These are phyloP conservation scores for Trypanosoma brucei DNA, from an alignment of 208 protist species.

Conservation along the genomic window DNA sequence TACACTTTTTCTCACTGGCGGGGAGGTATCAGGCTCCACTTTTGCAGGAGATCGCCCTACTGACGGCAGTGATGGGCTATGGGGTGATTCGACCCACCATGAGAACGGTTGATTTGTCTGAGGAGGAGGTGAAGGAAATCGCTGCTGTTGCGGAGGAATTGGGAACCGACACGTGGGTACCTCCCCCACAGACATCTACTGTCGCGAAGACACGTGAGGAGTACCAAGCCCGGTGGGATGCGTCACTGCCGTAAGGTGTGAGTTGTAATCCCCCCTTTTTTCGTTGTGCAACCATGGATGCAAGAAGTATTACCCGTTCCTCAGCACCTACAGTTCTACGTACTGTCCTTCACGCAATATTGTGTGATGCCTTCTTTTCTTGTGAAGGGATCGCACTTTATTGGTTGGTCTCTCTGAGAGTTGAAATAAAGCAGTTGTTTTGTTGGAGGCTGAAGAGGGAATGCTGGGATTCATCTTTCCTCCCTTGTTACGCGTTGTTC, in stretches of 20 bases:
- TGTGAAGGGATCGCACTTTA: too few species aligned
- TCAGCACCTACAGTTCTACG: too few species aligned
- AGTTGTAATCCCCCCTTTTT: too few species aligned
- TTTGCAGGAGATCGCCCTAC: slow-evolving; percentile 68
- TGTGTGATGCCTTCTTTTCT: too few species aligned
- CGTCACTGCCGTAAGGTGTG: slow-evolving; percentile 13
- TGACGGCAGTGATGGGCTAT: slow-evolving; percentile 69
- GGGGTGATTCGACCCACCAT: slow-evolving; percentile 45
- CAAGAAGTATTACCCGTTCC: too few species aligned
- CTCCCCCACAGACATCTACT: slow-evolving; percentile 35
- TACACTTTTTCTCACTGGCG: slow-evolving; percentile 64
- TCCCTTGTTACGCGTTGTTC: too few species aligned
- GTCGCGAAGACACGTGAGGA: slow-evolving; percentile 45
- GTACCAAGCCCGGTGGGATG: slow-evolving; percentile 54
- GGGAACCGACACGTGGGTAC: slow-evolving; percentile 52
- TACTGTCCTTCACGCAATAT: too few species aligned
- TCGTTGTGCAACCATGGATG: too few species aligned
- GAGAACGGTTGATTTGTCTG: slow-evolving; percentile 38
- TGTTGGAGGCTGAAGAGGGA: too few species aligned
- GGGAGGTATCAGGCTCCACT: slow-evolving; percentile 61
- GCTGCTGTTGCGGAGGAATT: slow-evolving; percentile 63
- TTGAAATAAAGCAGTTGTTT: too few species aligned
- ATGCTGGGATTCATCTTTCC: too few species aligned
- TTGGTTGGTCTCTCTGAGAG: too few species aligned
- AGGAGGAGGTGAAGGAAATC: slow-evolving; percentile 48